phyloP scores from a whole-genome alignment of 257 asterid genomes.

The Solanum clarkiae region DNA sequence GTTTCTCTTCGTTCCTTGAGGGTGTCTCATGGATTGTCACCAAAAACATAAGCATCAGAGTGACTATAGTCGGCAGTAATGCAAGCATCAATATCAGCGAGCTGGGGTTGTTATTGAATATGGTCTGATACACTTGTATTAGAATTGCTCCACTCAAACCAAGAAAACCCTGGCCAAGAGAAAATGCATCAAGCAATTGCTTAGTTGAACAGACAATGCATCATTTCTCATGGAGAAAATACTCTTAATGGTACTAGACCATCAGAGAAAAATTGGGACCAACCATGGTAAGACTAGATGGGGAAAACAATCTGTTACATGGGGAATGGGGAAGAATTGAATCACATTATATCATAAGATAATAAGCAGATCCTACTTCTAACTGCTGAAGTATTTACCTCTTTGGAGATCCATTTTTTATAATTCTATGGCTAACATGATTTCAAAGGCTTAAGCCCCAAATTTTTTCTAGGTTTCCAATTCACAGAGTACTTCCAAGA shows the following conservation, averaged over 20 bases:
- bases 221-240: not conserved
- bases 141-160: conserved; percentile 91
- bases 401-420: not conserved
- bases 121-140: conserved; percentile 60
- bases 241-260: not conserved
- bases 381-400: not conserved
- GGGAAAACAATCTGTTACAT: not conserved
- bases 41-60: conserved; percentile 55
- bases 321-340: not conserved
- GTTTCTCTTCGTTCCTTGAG: conserved; percentile 27
- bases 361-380: not conserved
- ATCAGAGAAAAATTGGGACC: not conserved
- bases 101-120: conserved; percentile 59
- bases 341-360: not conserved
- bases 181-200: not conserved
- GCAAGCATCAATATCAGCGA: conserved; percentile 73
- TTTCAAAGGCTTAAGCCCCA: not conserved
- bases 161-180: conserved; percentile 64
- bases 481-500: not conserved
- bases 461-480: not conserved
- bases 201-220: not conserved
- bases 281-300: not conserved
- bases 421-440: not conserved
- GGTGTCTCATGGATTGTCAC: conserved; percentile 37
- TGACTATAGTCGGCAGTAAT: conserved; percentile 41